Base-by-base conservation (phyloP, 2,329 filamentous ascomycete genomes). In the Aspergillus intermedius region DNA sequence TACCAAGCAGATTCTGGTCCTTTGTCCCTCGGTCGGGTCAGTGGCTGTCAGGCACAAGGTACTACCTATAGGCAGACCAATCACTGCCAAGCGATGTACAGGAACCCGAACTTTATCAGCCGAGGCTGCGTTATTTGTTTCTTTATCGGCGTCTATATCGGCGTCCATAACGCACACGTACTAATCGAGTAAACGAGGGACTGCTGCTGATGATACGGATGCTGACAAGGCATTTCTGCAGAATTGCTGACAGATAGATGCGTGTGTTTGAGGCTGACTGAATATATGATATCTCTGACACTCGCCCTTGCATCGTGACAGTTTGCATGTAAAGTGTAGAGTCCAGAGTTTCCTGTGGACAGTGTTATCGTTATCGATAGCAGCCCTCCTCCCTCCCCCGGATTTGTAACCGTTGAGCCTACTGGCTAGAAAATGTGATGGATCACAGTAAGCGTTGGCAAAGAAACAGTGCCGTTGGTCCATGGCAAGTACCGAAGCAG, bases 41-140 rank as follows among this genome's bases (percentile, higher is more conserved):
- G 7, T 37, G 13, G 34, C 34, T 37, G 34, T 37, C 34, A 37
- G n/a, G 10, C 25, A 12, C 25, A 30, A 15, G 13, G 15, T 47
- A 42, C 61, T 63, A 63, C 61, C 49, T 61, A 62, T 63, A 62
- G 60, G 17, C 6, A 17, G 32, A 21, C 51, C 49, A 52, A 54
- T 54, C 19, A 34, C 39, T 10, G 35, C 32, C 9, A 23, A 37
- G 42, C n/a, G 23, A 44, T 30, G 22, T n/a, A 40, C 40, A 35
- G 37, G 39, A 47, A 42, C 46, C 39, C 34, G 40, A 42, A 42
- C 40, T 42, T 42, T 42, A 42, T 19, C n/a, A 37, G n/a, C n/a
- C 12, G 6, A 17, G 34, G 5, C n/a, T 37, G 34, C 34, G 34
- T n/a, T n/a, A 37, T 37, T 37, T 37, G 34, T 37, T 37, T 15